Evolutionary conservation across 345 rosid genomes (phyloP).

Genomic region (Turnera subulata): DNA sequence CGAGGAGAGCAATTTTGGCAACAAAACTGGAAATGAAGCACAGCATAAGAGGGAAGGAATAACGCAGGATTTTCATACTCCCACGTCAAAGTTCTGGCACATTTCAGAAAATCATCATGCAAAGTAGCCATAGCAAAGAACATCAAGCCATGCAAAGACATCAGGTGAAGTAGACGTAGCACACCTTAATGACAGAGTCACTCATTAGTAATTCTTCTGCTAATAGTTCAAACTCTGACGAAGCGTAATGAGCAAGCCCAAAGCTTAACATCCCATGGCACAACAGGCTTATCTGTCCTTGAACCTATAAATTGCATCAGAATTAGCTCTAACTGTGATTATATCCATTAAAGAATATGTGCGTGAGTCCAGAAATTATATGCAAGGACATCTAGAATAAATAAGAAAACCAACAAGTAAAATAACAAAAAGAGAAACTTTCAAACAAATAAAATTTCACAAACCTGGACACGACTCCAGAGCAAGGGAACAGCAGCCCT

Average conservation of each 20-base stretch:
- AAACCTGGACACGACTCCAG: slow-evolving; percentile 99
- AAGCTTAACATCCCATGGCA: slow-evolving; percentile 79
- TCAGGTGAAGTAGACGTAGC: slow-evolving; percentile 6
- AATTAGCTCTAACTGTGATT: slow-evolving; percentile 14
- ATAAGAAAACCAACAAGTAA: neutral
- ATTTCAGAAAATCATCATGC: neutral
- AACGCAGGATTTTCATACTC: no score
- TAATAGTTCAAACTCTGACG: slow-evolving; percentile 91
- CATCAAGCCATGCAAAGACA: no score
- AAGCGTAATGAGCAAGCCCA: slow-evolving; percentile 81
- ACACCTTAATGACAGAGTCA: slow-evolving; percentile 83
- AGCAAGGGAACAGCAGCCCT: slow-evolving; percentile 95
- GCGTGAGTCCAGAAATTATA: neutral
- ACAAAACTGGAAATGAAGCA: no score
- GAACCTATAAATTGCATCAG: slow-evolving; percentile 53
- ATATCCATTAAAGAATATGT: neutral
- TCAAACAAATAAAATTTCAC: slow-evolving; percentile 14
- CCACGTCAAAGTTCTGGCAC: no score
- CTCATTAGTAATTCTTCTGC: slow-evolving; percentile 98
- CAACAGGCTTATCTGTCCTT: slow-evolving; percentile 86
- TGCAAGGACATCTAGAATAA: neutral
- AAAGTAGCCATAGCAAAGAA: neutral
- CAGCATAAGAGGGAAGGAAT: no score
- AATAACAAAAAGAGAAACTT: neutral
- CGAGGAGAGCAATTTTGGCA: neutral